Evolutionary conservation across 1,284 basidiomycete genomes (phyloP).

Genomic region (Marasmius sp.): DNA sequence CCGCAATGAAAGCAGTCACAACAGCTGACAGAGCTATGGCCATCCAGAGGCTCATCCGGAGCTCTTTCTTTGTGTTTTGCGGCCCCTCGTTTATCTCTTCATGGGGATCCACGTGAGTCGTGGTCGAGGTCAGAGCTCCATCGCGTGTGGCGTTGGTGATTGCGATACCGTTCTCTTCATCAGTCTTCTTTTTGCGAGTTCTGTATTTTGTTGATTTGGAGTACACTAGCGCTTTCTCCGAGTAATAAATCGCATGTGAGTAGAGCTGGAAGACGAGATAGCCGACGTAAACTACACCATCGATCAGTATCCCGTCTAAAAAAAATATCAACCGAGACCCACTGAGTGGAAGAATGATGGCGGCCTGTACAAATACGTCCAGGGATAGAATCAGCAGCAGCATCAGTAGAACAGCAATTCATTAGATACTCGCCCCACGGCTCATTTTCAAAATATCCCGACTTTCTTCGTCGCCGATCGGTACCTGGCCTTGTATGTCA

Average conservation of each 20-base stretch:
- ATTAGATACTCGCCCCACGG: constrained; percentile 60
- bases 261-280: constrained; percentile 87
- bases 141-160: no score
- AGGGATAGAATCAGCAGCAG: neutral
- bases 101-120: no score
- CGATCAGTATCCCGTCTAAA: constrained; percentile 4
- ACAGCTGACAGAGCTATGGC: neutral
- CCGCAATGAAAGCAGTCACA: constrained; percentile 23
- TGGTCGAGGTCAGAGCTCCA: no score
- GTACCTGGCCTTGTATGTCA: constrained; percentile 17
- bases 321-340: constrained; percentile 28
- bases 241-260: constrained; percentile 77
- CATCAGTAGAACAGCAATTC: neutral
- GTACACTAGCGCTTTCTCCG: no score
- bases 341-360: constrained; percentile 82
- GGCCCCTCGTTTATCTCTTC: no score
- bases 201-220: no score
- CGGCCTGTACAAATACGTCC: constrained; percentile 49
- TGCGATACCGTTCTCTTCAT: no score
- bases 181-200: no score
- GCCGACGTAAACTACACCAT: constrained; percentile 56
- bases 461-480: constrained; percentile 29
- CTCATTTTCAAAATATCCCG: constrained; percentile 73
- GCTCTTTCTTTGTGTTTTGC: no score
- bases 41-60: no score